Evolutionary conservation across 768 basidiomycete species (phyloP).

Genomic region (Xanthoconium stramineum): DNA sequence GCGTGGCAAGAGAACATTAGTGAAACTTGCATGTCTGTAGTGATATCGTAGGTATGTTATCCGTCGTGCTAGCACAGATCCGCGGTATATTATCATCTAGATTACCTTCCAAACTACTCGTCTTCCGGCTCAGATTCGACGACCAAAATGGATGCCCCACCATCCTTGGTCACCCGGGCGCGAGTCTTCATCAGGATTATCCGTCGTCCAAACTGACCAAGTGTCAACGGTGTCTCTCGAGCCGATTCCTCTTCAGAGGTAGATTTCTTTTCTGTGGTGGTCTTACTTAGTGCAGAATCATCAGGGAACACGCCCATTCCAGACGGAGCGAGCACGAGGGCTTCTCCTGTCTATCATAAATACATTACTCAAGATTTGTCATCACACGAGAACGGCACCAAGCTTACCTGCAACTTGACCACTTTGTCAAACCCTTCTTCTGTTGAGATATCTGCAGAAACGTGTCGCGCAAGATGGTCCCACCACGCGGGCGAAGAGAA

Average conservation of each 20-base stretch:
- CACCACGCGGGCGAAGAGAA: constrained; percentile 74
- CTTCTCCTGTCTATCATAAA: constrained; percentile 56
- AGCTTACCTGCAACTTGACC: constrained; percentile 54
- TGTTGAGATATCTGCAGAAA: constrained; percentile 53
- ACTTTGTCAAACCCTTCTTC: constrained; percentile 60
- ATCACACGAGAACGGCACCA: neutral
- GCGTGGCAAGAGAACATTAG: too few species aligned
- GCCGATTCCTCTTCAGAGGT: neutral
- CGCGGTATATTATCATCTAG: neutral
- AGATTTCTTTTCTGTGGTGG: neutral
- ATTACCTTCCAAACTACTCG: neutral
- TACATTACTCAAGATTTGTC: neutral
- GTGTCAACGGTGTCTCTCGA: constrained; percentile 11
- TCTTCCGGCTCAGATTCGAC: constrained; percentile 11
- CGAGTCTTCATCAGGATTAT: constrained; percentile 57
- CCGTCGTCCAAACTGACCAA: constrained; percentile 50
- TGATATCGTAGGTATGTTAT: neutral
- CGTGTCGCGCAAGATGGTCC: constrained; percentile 59
- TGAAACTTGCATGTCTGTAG: neutral
- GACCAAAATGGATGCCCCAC: constrained; percentile 53
- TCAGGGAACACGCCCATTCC: constrained; percentile 43
- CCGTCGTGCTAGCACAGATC: neutral
- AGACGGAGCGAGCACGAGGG: constrained; percentile 60
- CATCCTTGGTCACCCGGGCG: constrained; percentile 54
- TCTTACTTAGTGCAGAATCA: neutral